Conservation (phyloP, 441 rosid genomes). For the Brassica hybrid region DNA sequence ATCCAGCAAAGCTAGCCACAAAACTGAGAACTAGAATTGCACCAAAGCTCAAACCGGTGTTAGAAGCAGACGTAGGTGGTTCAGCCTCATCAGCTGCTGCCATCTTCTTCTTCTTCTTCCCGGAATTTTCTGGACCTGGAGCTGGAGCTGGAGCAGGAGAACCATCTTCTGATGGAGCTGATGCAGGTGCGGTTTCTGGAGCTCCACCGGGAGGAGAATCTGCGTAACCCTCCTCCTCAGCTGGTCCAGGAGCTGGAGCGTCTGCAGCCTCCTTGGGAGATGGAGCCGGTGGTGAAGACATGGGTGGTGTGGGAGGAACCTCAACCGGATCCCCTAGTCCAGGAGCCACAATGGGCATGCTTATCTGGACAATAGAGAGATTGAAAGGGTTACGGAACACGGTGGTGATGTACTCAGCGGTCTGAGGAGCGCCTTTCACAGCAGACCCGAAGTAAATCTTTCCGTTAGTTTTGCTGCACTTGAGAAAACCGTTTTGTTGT, state of each 20-base stretch:
- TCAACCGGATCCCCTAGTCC: conserved; percentile 51
- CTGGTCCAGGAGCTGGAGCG: conserved; percentile 47
- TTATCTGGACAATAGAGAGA: conserved; percentile 72
- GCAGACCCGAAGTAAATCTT: conserved; percentile 64
- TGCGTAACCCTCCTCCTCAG: conserved; percentile 37
- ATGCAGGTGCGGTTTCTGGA: too few species aligned
- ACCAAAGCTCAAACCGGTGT: conserved; percentile 32
- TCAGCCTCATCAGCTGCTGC: too few species aligned
- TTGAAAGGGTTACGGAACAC: conserved; percentile 63
- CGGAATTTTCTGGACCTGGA: too few species aligned
- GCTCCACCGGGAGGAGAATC: conserved; percentile 35
- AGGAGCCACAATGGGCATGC: conserved; percentile 66
- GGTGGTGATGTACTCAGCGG: conserved; percentile 47
- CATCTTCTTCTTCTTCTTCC: too few species aligned
- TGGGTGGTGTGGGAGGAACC: conserved; percentile 57
- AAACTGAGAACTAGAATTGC: conserved; percentile 37
- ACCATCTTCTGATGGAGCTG: too few species aligned
- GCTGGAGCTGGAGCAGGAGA: too few species aligned
- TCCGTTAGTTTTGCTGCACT: conserved; percentile 49
- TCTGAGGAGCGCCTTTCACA: conserved; percentile 48
- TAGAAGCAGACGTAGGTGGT: too few species aligned
- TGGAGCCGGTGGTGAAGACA: conserved; percentile 44
- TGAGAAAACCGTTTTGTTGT: conserved; percentile 68
- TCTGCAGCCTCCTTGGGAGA: conserved; percentile 37
- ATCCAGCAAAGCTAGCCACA: conserved; percentile 39